Percentiles rank a stretch among this genome's conserved stretches.
Evolutionary conservation across 805 yeast genomes (phyloP).

Genomic region (Komagataella pastoris): DNA sequence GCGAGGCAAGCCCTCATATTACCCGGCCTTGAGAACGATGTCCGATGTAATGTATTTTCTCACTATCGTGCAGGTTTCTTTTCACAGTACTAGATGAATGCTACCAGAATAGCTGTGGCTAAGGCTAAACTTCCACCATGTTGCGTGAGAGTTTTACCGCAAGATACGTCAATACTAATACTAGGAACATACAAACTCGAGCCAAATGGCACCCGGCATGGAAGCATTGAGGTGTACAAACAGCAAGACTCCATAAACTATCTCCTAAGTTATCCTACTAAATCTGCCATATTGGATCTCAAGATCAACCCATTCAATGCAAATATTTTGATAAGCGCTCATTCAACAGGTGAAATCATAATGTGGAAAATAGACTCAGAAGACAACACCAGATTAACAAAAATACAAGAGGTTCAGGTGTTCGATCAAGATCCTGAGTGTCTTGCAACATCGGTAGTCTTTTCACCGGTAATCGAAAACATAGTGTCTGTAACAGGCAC

Average conservation of each 20-base stretch:
- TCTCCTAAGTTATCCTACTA: slow-evolving; percentile 20
- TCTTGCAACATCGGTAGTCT: slow-evolving; percentile 54
- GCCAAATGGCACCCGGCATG: slow-evolving; percentile 45
- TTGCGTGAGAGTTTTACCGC: slow-evolving; percentile 48
- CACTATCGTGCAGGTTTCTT: not conserved
- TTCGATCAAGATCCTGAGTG: slow-evolving; percentile 25
- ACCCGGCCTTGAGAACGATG: not conserved
- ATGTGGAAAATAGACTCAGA: slow-evolving; percentile 38
- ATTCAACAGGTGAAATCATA: slow-evolving; percentile 65
- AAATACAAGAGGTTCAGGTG: slow-evolving; percentile 24
- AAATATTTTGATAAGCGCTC: slow-evolving; percentile 42
- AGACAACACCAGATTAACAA: slow-evolving; percentile 8
- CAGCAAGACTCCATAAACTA: slow-evolving; percentile 10
- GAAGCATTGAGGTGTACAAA: slow-evolving; percentile 37
- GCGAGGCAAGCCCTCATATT: not conserved
- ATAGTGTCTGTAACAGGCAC: slow-evolving; percentile 49
- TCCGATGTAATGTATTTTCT: not conserved
- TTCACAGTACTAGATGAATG: not conserved
- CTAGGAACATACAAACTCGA: slow-evolving; percentile 78
- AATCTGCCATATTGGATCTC: slow-evolving; percentile 66
- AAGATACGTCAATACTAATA: slow-evolving; percentile 30
- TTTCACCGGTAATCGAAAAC: slow-evolving; percentile 28
- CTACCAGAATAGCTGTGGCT: slow-evolving; percentile 15
- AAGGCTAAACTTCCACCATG: slow-evolving; percentile 71
- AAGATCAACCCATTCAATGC: slow-evolving; percentile 48